These are phyloP conservation scores for Albophoma yamanashiensis DNA, from an alignment of 2,329 filamentous ascomycete species.

Conservation along the genomic window DNA sequence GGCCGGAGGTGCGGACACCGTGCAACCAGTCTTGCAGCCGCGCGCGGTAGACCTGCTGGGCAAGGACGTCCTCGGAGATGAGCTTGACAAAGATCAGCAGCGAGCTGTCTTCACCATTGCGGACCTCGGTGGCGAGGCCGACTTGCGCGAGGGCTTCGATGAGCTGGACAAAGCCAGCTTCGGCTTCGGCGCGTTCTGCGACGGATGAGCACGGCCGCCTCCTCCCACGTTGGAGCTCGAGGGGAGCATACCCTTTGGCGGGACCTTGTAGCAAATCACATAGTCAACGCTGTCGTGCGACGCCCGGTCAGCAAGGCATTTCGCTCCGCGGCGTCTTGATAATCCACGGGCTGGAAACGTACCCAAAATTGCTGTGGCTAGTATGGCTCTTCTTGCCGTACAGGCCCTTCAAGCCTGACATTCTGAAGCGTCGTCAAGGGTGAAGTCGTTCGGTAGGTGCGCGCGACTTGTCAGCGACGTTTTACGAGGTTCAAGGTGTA, in stretches of 20 bases:
- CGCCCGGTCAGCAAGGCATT: conserved; percentile 1
- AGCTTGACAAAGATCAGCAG: conserved; percentile 78
- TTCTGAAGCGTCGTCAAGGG: conserved; percentile 6
- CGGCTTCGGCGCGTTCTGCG: conserved; percentile 56
- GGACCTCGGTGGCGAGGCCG: conserved; percentile 81
- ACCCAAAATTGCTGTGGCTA: conserved; percentile 30
- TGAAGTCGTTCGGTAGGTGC: not conserved
- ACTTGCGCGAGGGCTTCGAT: conserved; percentile 64
- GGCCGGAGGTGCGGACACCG: conserved; percentile 69
- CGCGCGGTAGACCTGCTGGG: conserved; percentile 73
- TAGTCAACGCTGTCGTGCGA: conserved; percentile 62
- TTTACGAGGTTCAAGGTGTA: not conserved
- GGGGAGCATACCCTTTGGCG: conserved; percentile 46
- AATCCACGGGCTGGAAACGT: conserved; percentile 1
- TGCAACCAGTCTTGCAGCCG: conserved; percentile 91
- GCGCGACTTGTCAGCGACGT: not conserved
- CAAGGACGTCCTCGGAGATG: conserved; percentile 63
- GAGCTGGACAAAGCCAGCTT: conserved; percentile 67
- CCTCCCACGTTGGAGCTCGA: not conserved
- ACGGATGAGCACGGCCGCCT: not conserved
- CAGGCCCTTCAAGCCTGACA: conserved; percentile 22
- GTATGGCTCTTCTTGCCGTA: conserved; percentile 17
- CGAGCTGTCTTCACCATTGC: conserved; percentile 63
- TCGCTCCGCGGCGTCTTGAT: not conserved
- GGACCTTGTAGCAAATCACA: conserved; percentile 71